phyloP scores from a whole-genome alignment of 495 filamentous ascomycete species.

The Neurospora sp. region DNA sequence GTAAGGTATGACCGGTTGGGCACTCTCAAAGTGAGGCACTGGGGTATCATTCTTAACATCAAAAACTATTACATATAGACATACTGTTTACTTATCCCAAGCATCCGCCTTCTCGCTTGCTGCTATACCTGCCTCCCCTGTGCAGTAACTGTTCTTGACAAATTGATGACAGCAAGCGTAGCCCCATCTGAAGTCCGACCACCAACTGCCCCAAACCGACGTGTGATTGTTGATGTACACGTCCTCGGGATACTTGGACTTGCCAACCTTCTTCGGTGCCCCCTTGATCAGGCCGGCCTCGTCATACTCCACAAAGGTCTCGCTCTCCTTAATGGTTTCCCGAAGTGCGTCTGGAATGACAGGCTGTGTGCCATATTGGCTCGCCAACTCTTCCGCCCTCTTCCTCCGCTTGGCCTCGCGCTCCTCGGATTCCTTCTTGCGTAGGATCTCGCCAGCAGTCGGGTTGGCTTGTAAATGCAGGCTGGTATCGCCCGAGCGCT shows the following conservation, averaged over 20 bases:
- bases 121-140: conserved; percentile 70
- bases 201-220: conserved; percentile 95
- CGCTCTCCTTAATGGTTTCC: conserved; percentile 65
- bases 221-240: conserved; percentile 84
- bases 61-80: not conserved
- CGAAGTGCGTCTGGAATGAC: conserved; percentile 52
- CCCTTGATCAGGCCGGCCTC: conserved; percentile 84
- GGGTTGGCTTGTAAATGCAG: conserved; percentile 92
- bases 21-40: not conserved
- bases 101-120: conserved; percentile 30
- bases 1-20: not conserved
- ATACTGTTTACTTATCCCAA: conserved; percentile 15
- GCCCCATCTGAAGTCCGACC: conserved; percentile 92
- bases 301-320: conserved; percentile 93
- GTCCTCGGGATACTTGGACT: conserved; percentile 87
- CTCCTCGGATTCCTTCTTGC: conserved; percentile 68
- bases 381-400: conserved; percentile 61
- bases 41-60: conserved; percentile 20
- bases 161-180: conserved; percentile 91
- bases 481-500: conserved; percentile 60
- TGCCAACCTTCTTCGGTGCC: conserved; percentile 59
- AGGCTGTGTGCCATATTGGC: conserved; percentile 75
- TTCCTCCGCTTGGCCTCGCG: conserved; percentile 55
- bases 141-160: conserved; percentile 95
- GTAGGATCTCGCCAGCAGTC: conserved; percentile 75